Evolutionary conservation across 305 asterid genomes (phyloP), one percentile per base, ranked within the genome.

Genomic region (Nicotiana rustica): DNA sequence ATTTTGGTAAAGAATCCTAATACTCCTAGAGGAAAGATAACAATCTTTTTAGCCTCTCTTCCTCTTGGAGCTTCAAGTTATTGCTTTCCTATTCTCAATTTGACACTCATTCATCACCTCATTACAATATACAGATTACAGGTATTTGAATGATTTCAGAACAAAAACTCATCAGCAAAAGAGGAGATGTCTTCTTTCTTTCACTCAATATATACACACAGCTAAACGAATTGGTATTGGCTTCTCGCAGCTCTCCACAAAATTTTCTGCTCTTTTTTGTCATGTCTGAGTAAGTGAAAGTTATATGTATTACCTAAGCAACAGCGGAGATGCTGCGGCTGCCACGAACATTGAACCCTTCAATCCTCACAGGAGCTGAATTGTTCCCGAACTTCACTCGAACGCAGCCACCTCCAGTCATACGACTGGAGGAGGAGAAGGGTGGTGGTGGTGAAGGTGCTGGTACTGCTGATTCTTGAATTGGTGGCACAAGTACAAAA

Each of bases 341-440:
- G 70, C 85, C 19, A 47, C 85, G 69, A 56, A 77, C 44, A 75
- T 73, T 77, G 33, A 82, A 82, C 36, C 85, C 85, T 49, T 82
- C 85, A 25, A 82, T 64, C 18, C 81, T 73, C 62, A 82, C 85
- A 35, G 65, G 81, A 71, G 85, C 81, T 65, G 85, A 79, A 33
- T 61, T 73, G 62, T 82, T 73, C 18, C 76, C 81, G 8, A 73
- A 75, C 38, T 75, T 73, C 15, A 31, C 18, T 6, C 66, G 73
- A 38, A 61, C 47, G 2, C 83, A 67, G 25, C 85, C 84, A 31
- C 82, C 82, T 33, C 25, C 21, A 6, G 12, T 68, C 17, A 41
- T 41, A 65, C 80, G 76, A 13, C 44, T 0, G 4, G 64, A 77
- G 31, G 56, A 38, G 67, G 67, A 38, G 47, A 61, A 18, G 57